Base-by-base conservation (phyloP, 1,284 basidiomycete genomes). In the Mycena sp. region DNA sequence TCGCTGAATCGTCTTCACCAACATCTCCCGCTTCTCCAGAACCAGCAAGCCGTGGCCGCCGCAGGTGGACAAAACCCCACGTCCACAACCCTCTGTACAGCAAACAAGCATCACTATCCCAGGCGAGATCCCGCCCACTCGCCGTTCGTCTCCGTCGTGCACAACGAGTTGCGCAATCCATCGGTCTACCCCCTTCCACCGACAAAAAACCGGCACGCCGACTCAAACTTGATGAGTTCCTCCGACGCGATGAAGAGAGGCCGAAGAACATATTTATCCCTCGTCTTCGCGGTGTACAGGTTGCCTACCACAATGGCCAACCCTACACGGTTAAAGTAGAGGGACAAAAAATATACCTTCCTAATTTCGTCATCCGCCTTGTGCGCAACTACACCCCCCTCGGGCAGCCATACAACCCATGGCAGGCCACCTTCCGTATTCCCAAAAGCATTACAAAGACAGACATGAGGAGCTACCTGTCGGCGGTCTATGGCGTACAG, bases 381-480 rank as follows among this genome's bases (percentile, higher is more conserved):
- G 89, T 97, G 46, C 89, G 93, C 40, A 98, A 98, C 77, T 79
- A 90, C 72, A 96, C 94, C 0, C 87, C 85, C 0, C 77, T 81
- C 1, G 93, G 92, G 0, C 79, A 93, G 71, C 82, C 93, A 5
- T 98, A 98, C 83, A 97, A 98, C 70, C 93, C 95, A 1, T 96
- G 91, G 81, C 92, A 95, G 76, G 96, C 96, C 7, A 98, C 96
- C 1, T 98, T 98, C 83, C 92, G 94, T 61, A 86, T 98, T 43
- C 88, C 92, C 1, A 89, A 89, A 62, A 89, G 87, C 55, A 85
- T 97, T 79, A 97, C 95, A 60, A 98, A 98, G 80, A 94, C 91
- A 66, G 94, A 96, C 77, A 81, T 98, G 32, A 89, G 95, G 48
- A 92, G 92, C 3, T 97, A 98, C 77, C 87, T 98, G 29, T 79